Evolutionary conservation across 1,284 basidiomycete species (phyloP), one percentile per base, ranked within the genome.

Genomic region (Ceratobasidium sp.): DNA sequence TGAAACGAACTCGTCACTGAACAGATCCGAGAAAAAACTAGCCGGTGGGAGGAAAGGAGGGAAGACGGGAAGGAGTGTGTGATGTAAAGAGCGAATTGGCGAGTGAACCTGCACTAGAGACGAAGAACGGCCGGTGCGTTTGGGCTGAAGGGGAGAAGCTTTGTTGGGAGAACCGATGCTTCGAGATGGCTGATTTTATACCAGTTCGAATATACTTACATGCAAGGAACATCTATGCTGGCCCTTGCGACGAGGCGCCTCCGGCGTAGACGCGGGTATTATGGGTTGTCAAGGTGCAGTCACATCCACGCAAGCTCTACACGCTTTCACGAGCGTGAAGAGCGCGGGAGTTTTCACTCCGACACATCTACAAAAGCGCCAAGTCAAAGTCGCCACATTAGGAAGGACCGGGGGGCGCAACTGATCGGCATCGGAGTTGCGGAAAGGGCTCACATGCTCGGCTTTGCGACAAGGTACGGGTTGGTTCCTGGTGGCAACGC

Each of bases 1-100:
- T 1, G 39, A 58, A 43, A 51, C 56, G 65, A 69, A 58, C 65
- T 51, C 31, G 65, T 69, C 65, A 69, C 65, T 56, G 31, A 56
- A 37, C 4, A 51, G 19, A 14, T 4, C 9, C n/a, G 49, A 22
- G 49, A 51, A 16, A 5, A 1, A 37, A 34, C 4, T 41, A 34
- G 43, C 29, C 56, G 65, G 41, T 16, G 48, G 24, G 29, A 14
- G 14, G 24, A 69, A 24, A 56, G 13, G 41, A 48, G 16, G 22
- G n/a, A 1, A 46, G 8, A 48, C 22, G 22, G 7, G 4, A 46
- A 31, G n/a, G 11, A 48, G 8, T 43, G 46, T 63, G 61, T n/a
- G 37, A 43, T n/a, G 61, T 2, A 63, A 63, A 56, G 53, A 37
- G 34, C 8, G 34, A 48, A 29, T 19, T 27, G 16, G 34, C 41